Base-by-base conservation (phyloP, 306 rosid genomes). In the Trifolium subterraneum region DNA sequence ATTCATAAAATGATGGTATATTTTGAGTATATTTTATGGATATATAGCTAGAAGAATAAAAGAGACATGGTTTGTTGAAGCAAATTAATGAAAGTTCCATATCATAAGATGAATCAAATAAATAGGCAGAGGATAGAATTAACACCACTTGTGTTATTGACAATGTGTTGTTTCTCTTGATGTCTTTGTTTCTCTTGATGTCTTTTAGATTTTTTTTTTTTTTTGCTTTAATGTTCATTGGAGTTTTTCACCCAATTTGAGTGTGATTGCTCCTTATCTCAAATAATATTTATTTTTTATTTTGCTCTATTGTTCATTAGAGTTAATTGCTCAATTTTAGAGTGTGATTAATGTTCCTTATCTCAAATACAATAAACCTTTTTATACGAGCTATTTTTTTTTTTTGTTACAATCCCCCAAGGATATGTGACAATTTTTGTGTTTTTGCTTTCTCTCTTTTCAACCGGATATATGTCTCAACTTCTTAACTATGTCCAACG, bases 161-260 rank as follows among this genome's bases (percentile, higher is more conserved):
- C 78, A 68, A 60, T 39, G 76, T 80, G 84, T 13, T 80, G 80
- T 60, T 68, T 80, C 59, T 80, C 72, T 74, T 64, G 14, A 13
- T 61, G 84, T 50, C 80, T 39, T 76, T 25, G 80, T 60, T 68
- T 80, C 59, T 80, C 72, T 74, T 64, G 14, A 13, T 61, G 84
- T 50, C 76, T 19, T 76, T 25, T 31, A 45, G 44, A 15, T 74
- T 61, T 29, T 25, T 8, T 7, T 6, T 36, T 19, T 13, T 1
- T 20, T 39, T 64, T 5, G 14, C 10, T 1, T 0, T 64, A 16
- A 63, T 63, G 44, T 63, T 68, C 16, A 0, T 56, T 18, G 39
- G 55, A 38, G 51, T 36, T 41, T 33, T 47, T 59, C 72, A 62
- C 18, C 47, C 71, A 62, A 29, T 35, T 61, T 78, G 25, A 7